Percentiles rank a stretch among this genome's conserved stretches.
phyloP scores from a whole-genome alignment of 2,329 filamentous ascomycete genomes.

The Pseudodiploospora longispora region DNA sequence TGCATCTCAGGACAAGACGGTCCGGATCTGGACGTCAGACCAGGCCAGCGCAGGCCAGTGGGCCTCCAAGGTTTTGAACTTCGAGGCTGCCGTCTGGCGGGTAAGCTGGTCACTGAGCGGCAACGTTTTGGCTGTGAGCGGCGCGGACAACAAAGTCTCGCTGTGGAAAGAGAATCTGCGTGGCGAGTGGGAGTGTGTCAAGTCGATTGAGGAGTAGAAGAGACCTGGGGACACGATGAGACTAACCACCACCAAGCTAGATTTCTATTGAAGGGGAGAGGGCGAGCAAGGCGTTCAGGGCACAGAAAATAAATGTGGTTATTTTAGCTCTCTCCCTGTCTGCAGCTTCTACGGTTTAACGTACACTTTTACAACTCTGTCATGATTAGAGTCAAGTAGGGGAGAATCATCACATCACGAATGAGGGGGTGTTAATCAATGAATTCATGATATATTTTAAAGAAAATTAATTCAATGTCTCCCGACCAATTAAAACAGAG shows the following conservation, averaged over 20 bases:
- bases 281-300: conserved; percentile 28
- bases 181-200: conserved; percentile 95
- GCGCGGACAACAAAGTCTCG: conserved; percentile 92
- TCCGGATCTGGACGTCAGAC: conserved; percentile 90
- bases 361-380: background rate
- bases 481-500: no score
- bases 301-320: conserved; percentile 16
- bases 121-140: conserved; percentile 89
- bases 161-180: conserved; percentile 98
- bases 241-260: background rate
- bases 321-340: no score
- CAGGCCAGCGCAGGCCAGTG: conserved; percentile 57
- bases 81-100: conserved; percentile 87
- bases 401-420: no score
- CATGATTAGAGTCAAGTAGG: no score
- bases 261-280: background rate
- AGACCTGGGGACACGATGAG: background rate
- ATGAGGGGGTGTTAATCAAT: no score
- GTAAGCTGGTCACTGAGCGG: conserved; percentile 97
- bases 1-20: conserved; percentile 93
- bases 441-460: no score
- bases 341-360: no score
- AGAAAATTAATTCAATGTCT: no score
- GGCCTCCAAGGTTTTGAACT: conserved; percentile 76
- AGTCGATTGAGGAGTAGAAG: conserved; percentile 80